phyloP scores from a whole-genome alignment of 2,329 filamentous ascomycete genomes.

The Neofusicoccum ribis region DNA sequence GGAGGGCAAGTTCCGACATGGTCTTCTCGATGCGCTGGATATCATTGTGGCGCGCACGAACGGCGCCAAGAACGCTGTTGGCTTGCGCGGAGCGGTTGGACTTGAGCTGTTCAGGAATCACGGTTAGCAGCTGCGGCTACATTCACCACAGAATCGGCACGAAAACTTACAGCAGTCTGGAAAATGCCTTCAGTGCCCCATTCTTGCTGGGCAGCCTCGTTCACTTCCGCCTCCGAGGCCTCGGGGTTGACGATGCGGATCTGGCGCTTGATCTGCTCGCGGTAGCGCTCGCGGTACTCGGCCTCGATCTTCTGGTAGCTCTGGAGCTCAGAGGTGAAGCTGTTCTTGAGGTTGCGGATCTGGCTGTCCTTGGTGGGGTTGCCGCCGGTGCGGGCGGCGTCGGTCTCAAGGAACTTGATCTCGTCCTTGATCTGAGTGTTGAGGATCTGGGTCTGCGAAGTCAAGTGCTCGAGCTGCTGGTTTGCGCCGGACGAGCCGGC shows the following conservation, averaged over 20 bases:
- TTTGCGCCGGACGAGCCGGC: conserved; percentile 59
- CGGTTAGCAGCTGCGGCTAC: conserved; percentile 1
- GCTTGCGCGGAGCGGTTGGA: conserved; percentile 74
- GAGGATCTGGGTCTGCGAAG: conserved; percentile 69
- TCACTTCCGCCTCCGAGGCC: conserved; percentile 71
- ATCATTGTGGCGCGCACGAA: conserved; percentile 80
- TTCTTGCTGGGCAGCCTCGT: conserved; percentile 67
- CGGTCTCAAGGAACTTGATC: conserved; percentile 73
- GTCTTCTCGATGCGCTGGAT: conserved; percentile 78
- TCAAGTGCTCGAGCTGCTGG: conserved; percentile 63
- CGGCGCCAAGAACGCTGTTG: conserved; percentile 71
- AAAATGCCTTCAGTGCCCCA: conserved; percentile 81
- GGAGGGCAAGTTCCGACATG: conserved; percentile 65
- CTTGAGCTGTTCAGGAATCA: conserved; percentile 58
- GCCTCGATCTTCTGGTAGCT: conserved; percentile 71
- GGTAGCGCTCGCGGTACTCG: conserved; percentile 69
- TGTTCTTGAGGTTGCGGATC: conserved; percentile 67
- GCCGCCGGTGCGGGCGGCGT: conserved; percentile 64
- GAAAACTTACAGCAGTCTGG: conserved; percentile 69
- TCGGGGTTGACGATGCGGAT: conserved; percentile 81
- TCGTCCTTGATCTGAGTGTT: conserved; percentile 77
- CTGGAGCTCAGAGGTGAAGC: conserved; percentile 71
- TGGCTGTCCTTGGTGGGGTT: conserved; percentile 70
- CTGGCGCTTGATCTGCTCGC: conserved; percentile 77
- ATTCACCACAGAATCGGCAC: not conserved